Conservation (phyloP, 352 stramenopile species). For the Plasmopara halstedii region DNA sequence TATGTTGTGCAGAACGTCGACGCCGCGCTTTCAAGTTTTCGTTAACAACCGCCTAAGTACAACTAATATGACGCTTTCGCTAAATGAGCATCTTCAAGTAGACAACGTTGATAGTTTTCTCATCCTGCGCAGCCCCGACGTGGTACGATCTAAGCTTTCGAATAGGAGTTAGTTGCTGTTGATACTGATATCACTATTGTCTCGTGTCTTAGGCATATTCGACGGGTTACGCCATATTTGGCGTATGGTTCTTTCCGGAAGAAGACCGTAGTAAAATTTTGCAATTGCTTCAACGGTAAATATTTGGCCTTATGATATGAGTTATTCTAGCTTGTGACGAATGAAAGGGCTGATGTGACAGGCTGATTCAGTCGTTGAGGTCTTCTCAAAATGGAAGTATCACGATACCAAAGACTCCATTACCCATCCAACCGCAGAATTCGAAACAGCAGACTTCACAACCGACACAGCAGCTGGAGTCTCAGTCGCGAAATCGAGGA, state of each 20-base stretch:
- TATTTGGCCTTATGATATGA: neutral
- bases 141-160: conserved; percentile 19
- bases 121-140: conserved; percentile 66
- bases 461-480: conserved; percentile 21
- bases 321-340: conserved; percentile 2
- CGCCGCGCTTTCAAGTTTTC: conserved; percentile 79
- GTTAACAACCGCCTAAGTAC: conserved; percentile 88
- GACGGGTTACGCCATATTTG: conserved; percentile 74
- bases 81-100: conserved; percentile 66
- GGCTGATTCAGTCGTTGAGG: conserved; percentile 58
- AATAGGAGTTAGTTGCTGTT: neutral
- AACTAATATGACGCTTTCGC: conserved; percentile 74
- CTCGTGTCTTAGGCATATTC: conserved; percentile 27
- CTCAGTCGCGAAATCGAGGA: conserved; percentile 31
- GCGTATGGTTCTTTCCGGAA: conserved; percentile 84
- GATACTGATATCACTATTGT: neutral
- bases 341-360: conserved; percentile 17
- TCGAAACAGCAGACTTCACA: conserved; percentile 30
- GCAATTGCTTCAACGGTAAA: conserved; percentile 59
- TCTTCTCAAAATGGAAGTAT: conserved; percentile 16
- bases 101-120: conserved; percentile 82
- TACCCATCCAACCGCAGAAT: conserved; percentile 16
- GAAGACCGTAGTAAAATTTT: conserved; percentile 78
- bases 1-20: conserved; percentile 42
- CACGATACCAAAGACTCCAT: conserved; percentile 11